These are phyloP conservation scores for Helotiales sp. DNA, from an alignment of 2,329 filamentous ascomycete genomes.

Conservation along the genomic window DNA sequence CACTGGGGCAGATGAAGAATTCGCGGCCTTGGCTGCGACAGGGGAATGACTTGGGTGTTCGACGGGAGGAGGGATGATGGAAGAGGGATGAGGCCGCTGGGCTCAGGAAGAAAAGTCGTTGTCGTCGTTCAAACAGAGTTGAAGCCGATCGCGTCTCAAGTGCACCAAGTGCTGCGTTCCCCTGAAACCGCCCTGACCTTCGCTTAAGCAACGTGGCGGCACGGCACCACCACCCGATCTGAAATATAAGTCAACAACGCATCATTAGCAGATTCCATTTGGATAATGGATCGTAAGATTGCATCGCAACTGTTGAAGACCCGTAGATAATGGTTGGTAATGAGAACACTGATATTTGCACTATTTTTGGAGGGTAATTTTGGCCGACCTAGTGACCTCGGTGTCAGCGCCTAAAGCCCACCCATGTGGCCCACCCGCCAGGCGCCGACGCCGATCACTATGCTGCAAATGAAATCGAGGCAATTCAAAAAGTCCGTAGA, in stretches of 20 bases:
- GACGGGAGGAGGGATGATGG: not conserved
- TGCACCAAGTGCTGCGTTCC: not conserved
- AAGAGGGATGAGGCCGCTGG: not conserved
- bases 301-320: not conserved
- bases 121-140: slow-evolving; percentile 3
- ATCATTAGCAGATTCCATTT: not conserved
- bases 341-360: too few relatives aligned
- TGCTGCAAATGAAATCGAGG: too few relatives aligned
- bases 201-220: not conserved
- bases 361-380: not conserved
- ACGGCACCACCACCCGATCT: not conserved
- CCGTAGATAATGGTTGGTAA: too few relatives aligned
- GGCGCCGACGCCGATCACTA: not conserved
- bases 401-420: not conserved
- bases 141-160: slow-evolving; percentile 1
- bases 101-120: not conserved
- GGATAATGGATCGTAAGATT: not conserved
- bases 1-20: slow-evolving; percentile 1
- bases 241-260: not conserved
- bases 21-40: slow-evolving; percentile 20
- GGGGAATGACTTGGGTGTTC: not conserved
- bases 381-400: not conserved
- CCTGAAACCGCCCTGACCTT: not conserved
- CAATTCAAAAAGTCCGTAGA: too few relatives aligned
- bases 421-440: not conserved